phyloP scores from a whole-genome alignment of 306 rosid species.

The Ammopiptanthus mongolicus region DNA sequence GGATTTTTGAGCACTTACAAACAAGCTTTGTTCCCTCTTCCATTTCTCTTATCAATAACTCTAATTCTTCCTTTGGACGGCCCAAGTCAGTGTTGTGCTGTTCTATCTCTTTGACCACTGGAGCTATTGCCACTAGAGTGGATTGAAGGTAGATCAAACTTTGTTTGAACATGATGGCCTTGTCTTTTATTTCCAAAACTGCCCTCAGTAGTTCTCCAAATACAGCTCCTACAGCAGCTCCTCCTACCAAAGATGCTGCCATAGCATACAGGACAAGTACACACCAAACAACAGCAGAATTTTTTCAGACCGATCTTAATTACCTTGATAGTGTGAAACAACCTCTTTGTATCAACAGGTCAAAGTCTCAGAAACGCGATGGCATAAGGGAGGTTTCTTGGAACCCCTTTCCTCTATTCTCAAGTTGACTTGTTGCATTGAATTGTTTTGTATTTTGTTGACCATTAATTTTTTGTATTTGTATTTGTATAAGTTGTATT shows the following conservation, averaged over 20 bases:
- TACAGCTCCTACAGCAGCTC: background rate
- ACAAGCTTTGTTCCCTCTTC: background rate
- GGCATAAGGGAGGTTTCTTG: background rate
- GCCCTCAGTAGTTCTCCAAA: background rate
- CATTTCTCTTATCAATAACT: background rate
- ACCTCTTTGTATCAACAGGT: background rate
- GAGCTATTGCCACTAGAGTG: background rate
- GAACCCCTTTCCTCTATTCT: background rate
- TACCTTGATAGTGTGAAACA: background rate
- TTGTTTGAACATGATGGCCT: background rate
- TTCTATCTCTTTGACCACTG: background rate
- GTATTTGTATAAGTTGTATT: too few relatives aligned
- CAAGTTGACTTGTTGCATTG: background rate
- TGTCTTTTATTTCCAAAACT: background rate
- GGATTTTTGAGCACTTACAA: background rate
- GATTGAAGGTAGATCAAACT: background rate
- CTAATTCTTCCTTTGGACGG: background rate
- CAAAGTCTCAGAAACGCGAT: background rate
- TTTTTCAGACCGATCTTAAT: background rate
- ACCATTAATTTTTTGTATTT: too few relatives aligned
- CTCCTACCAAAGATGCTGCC: background rate
- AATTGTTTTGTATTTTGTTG: too few relatives aligned
- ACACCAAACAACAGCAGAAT: background rate
- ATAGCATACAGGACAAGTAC: background rate
- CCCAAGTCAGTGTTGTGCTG: background rate